Evolutionary conservation across 2,329 filamentous ascomycete genomes (phyloP), one percentile per base, ranked within the genome.

Genomic region (Aureobasidium uvarum): DNA sequence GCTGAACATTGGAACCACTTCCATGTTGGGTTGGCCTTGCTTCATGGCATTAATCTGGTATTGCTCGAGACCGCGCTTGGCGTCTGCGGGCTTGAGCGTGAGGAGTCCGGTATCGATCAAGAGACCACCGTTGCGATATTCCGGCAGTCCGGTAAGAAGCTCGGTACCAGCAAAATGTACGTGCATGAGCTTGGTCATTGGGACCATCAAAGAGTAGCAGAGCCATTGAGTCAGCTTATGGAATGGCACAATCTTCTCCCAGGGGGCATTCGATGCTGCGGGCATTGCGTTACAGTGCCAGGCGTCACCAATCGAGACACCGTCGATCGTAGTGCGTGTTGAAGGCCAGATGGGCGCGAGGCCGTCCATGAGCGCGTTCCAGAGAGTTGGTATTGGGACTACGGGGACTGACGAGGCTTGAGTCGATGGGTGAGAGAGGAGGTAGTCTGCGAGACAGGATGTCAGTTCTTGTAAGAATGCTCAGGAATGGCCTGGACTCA

Each of bases 191-290:
- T 87, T 90, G 65, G 88, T 86, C 89, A 96, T 96, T 0, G 92
- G 92, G 28, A 92, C 89, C 90, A 96, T 96, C 65, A 97, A 84
- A 2, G 92, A 96, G 78, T 96, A 96, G 58, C 90, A 91, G 65
- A 97, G 87, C 93, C 93, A 97, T 77, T 96, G 92, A 0, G 92
- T 96, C 41, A 96, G 84, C 78, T 96, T 96, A 81, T 97, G 93
- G 80, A 96, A 96, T 0, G 92, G 92, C 13, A 94, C 85, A 71
- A 96, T 94, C 70, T 84, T 88, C 74, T 94, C 90, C 89, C 89
- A 92, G 0, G 86, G 83, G 69, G 87, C 81, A 7, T 84, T 84
- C 70, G 88, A 82, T 76, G 89, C 86, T 23, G 82, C 85, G n/a
- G 92, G 92, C 86, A 98, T 91, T 38, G 88, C 86, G 13, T 85